These are phyloP conservation scores for Pyrenochaeta sp. DNA, from an alignment of 2,329 filamentous ascomycete genomes.

Conservation along the genomic window DNA sequence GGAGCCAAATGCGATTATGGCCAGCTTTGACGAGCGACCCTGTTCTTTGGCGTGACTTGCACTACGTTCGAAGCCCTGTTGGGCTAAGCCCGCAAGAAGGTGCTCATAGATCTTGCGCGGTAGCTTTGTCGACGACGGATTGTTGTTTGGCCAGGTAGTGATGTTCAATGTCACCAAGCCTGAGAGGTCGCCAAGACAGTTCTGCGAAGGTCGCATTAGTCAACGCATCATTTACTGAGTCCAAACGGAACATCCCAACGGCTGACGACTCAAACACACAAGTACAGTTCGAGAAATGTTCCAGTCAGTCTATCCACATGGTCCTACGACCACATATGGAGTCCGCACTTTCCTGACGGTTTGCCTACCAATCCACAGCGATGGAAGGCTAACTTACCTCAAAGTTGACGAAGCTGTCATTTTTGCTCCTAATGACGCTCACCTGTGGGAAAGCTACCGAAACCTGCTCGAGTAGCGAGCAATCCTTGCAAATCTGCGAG, in stretches of 20 bases:
- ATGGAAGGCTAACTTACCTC: constrained; percentile 39
- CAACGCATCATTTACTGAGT: constrained; percentile 11
- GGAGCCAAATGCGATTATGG: constrained; percentile 57
- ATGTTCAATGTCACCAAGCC: constrained; percentile 58
- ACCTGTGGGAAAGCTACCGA: constrained; percentile 58
- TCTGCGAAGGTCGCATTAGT: constrained; percentile 33
- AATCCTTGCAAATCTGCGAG: constrained; percentile 56
- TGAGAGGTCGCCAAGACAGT: constrained; percentile 49
- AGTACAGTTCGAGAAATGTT: neutral
- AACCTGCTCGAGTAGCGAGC: constrained; percentile 54
- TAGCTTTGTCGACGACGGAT: constrained; percentile 50
- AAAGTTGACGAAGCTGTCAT: constrained; percentile 54
- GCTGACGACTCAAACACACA: neutral
- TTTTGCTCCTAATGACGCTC: constrained; percentile 53
- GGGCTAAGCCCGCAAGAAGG: constrained; percentile 52
- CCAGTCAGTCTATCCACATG: neutral
- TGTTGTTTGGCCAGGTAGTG: constrained; percentile 58
- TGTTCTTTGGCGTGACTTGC: constrained; percentile 36
- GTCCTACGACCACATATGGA: neutral
- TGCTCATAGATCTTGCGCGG: constrained; percentile 57
- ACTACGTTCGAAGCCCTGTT: constrained; percentile 48
- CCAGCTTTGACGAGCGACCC: constrained; percentile 47
- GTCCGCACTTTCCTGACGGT: neutral
- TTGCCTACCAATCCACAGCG: neutral
- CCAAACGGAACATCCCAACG: neutral